Percentiles rank a stretch among this genome's conserved stretches.
Evolutionary conservation across 208 protist genomes (phyloP).

Genomic region (Herpetomonas samuelpessoai): DNA sequence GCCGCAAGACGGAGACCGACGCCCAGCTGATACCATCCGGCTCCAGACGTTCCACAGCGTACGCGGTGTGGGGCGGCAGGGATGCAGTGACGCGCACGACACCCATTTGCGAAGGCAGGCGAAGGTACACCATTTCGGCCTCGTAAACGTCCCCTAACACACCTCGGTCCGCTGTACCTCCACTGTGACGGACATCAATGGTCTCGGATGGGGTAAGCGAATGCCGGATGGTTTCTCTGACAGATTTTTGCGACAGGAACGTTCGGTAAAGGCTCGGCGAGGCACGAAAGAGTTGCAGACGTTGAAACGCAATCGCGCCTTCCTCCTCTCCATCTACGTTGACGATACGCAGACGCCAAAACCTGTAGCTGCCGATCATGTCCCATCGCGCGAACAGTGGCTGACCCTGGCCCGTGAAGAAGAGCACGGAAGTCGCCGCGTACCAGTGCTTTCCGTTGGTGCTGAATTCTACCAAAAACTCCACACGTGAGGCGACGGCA

Average conservation of each 20-base stretch:
- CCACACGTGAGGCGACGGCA: not conserved
- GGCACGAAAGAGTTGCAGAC: conserved; percentile 1
- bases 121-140: conserved; percentile 6
- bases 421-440: conserved; percentile 11
- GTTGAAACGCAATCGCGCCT: not conserved
- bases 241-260: conserved; percentile 1
- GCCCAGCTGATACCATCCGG: conserved; percentile 68
- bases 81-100: conserved; percentile 43
- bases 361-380: conserved; percentile 21
- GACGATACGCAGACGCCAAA: conserved; percentile 50
- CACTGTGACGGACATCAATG: not conserved
- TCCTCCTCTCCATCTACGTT: not conserved
- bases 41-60: conserved; percentile 67
- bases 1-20: conserved; percentile 21
- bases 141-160: too few species aligned
- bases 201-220: too few species aligned
- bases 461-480: conserved; percentile 3
- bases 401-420: conserved; percentile 12
- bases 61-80: conserved; percentile 39
- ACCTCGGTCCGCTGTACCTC: not conserved
- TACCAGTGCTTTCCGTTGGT: conserved; percentile 17
- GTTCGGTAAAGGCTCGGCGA: conserved; percentile 8
- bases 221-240: too few species aligned
- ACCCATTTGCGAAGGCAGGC: conserved; percentile 5
- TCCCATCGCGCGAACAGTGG: conserved; percentile 20